These are phyloP conservation scores for Podospora fimiseda DNA, from an alignment of 495 filamentous ascomycete species.

Conservation along the genomic window DNA sequence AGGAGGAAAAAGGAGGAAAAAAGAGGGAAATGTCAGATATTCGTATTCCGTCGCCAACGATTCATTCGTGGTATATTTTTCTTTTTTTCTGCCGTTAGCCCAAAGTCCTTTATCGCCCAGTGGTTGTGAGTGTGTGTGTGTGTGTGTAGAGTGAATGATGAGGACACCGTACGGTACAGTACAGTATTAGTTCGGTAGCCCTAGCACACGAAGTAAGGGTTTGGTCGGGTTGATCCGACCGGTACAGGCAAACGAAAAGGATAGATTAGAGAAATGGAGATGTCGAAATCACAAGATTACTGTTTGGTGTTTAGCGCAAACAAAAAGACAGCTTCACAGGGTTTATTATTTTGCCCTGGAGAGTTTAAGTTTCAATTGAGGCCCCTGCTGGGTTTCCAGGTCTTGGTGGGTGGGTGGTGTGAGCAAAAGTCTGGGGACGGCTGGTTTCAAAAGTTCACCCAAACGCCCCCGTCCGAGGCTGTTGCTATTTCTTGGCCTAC, in stretches of 20 bases:
- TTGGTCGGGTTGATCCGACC: no score
- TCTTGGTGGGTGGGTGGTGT: slow-evolving; percentile 13
- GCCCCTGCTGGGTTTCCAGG: slow-evolving; percentile 7
- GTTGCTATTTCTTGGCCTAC: slow-evolving; percentile 3
- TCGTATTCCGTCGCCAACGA: slow-evolving; percentile 3
- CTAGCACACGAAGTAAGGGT: no score
- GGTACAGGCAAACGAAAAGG: neutral
- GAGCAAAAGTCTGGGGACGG: slow-evolving; percentile 16
- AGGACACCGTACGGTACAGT: no score
- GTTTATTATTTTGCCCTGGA: slow-evolving; percentile 9
- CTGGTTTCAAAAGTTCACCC: slow-evolving; percentile 24
- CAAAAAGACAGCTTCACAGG: neutral
- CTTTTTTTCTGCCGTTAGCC: neutral
- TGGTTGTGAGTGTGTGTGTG: no score
- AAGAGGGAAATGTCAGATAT: slow-evolving; percentile 1
- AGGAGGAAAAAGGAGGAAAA: neutral
- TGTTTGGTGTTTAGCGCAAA: neutral
- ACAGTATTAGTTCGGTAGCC: no score
- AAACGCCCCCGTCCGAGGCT: slow-evolving; percentile 19
- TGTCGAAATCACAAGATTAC: neutral
- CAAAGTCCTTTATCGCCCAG: no score
- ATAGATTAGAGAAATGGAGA: neutral
- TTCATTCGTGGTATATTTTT: slow-evolving; percentile 7
- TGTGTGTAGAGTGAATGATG: no score
- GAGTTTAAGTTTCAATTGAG: slow-evolving; percentile 8